These are phyloP conservation scores for Grigorovia transvaalensis DNA, from an alignment of 805 yeast species.

Conservation along the genomic window DNA sequence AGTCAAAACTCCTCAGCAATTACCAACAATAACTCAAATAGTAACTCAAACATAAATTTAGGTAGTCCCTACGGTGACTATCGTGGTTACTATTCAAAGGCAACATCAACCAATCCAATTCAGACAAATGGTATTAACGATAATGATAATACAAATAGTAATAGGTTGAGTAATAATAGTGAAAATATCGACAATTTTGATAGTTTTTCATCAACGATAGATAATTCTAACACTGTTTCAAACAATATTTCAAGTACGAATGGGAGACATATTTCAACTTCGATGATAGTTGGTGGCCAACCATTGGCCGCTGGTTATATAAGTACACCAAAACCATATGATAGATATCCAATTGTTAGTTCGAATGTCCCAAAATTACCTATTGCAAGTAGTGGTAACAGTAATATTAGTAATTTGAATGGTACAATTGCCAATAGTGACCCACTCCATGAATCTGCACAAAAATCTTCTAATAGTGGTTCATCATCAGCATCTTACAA, in stretches of 20 bases:
- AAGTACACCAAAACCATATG: constrained; percentile 45
- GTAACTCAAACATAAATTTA: background rate
- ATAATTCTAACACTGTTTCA: constrained; percentile 4
- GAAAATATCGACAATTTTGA: constrained; percentile 3
- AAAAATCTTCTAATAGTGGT: background rate
- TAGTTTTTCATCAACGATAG: constrained; percentile 2
- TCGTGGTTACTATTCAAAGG: constrained; percentile 25
- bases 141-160: background rate
- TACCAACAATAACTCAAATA: background rate
- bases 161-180: background rate
- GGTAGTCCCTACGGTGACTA: constrained; percentile 10
- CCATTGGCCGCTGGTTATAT: constrained; percentile 9
- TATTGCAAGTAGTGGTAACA: background rate
- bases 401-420: constrained; percentile 2
- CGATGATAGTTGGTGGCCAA: background rate
- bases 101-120: background rate
- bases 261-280: background rate
- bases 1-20: background rate
- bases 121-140: background rate
- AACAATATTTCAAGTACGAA: constrained; percentile 2
- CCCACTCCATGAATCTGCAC: background rate
- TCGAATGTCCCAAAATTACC: constrained; percentile 30
- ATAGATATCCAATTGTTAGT: constrained; percentile 55
- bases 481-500: constrained; percentile 27
- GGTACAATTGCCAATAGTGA: background rate